phyloP scores from a whole-genome alignment of 139 green algal species.

The Yamagishiella unicocca region DNA sequence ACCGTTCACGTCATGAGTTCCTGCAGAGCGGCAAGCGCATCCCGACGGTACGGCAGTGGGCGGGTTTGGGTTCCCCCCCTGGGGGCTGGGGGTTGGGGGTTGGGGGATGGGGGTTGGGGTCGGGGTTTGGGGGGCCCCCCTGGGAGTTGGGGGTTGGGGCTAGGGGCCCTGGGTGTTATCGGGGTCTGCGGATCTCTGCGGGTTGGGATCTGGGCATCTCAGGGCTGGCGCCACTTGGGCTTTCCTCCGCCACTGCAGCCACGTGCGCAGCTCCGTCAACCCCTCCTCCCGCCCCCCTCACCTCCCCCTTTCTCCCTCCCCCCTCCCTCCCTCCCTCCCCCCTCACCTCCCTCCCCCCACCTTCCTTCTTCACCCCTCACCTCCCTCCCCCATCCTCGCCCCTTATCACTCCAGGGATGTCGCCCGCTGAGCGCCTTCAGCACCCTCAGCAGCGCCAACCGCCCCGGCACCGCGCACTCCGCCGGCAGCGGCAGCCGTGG shows the following conservation, averaged over 20 bases:
- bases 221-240: too few relatives aligned
- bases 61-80: too few relatives aligned
- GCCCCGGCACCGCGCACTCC: background rate
- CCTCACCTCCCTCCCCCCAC: background rate
- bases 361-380: background rate
- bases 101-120: too few relatives aligned
- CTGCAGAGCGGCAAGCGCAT: constrained; percentile 28
- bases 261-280: too few relatives aligned
- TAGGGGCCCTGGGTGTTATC: too few relatives aligned
- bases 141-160: too few relatives aligned
- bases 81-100: too few relatives aligned
- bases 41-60: background rate
- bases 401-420: background rate
- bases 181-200: too few relatives aligned
- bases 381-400: background rate
- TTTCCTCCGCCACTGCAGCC: too few relatives aligned
- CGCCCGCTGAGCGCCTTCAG: constrained; percentile 32
- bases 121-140: too few relatives aligned
- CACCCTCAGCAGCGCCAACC: constrained; percentile 10
- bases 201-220: too few relatives aligned
- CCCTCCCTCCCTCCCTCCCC: background rate
- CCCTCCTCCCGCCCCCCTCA: background rate
- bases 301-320: background rate
- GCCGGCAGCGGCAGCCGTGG: too few relatives aligned
- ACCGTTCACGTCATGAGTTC: background rate